Conservation (phyloP, 768 basidiomycete genomes). For the Xerocomellus dryophilus region DNA sequence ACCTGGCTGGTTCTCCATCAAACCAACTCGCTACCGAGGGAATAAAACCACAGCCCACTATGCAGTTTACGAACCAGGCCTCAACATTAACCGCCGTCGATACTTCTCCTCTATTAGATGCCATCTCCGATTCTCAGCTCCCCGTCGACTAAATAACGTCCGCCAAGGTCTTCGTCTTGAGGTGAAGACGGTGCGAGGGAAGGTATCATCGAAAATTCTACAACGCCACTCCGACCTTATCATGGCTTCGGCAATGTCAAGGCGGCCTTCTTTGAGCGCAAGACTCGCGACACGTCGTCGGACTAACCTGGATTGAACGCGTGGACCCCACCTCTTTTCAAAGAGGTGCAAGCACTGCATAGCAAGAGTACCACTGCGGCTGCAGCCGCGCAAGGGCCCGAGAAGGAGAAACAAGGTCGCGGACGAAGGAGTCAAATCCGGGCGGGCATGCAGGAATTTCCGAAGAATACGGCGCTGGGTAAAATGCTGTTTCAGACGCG, state of each 20-base stretch:
- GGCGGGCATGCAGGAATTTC: slow-evolving; percentile 45
- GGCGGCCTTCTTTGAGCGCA: slow-evolving; percentile 63
- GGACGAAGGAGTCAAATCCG: slow-evolving; percentile 52
- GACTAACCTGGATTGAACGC: slow-evolving; percentile 55
- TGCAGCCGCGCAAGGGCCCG: slow-evolving; percentile 45
- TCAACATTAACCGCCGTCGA: slow-evolving; percentile 10
- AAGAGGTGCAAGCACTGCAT: slow-evolving; percentile 44
- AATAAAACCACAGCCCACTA: background rate
- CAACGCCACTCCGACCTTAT: slow-evolving; percentile 16
- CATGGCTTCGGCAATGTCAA: slow-evolving; percentile 42
- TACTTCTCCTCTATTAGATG: slow-evolving; percentile 23
- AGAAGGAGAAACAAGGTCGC: slow-evolving; percentile 60
- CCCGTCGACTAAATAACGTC: slow-evolving; percentile 22
- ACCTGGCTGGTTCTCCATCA: background rate
- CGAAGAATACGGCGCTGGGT: slow-evolving; percentile 43
- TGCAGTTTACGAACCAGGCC: background rate
- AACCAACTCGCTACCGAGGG: background rate
- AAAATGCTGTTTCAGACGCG: slow-evolving; percentile 44
- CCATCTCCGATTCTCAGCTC: slow-evolving; percentile 34
- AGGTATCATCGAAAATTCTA: slow-evolving; percentile 3
- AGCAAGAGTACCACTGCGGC: slow-evolving; percentile 55
- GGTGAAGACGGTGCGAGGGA: slow-evolving; percentile 7
- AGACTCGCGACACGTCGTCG: slow-evolving; percentile 55
- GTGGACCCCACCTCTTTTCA: slow-evolving; percentile 52
- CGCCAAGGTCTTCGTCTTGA: slow-evolving; percentile 23